A percentile compares a stretch with the other conserved stretches of the same genome.
These are phyloP conservation scores for Huntiella savannae DNA, from an alignment of 2,329 filamentous ascomycete genomes.

Conservation along the genomic window DNA sequence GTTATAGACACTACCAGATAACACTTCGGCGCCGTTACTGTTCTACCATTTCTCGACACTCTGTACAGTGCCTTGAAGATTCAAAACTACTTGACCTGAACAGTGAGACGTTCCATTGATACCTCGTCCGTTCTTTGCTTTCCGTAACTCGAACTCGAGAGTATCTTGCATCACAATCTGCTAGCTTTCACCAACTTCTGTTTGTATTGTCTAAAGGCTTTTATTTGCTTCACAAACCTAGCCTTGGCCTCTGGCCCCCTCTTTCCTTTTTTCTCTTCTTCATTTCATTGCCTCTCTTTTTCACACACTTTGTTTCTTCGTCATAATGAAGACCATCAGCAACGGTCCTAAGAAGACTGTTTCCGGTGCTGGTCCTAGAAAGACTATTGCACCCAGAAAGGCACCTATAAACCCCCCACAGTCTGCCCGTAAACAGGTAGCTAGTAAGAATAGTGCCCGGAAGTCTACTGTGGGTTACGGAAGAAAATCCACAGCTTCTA, in stretches of 20 bases:
- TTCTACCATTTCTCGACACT: too few relatives aligned
- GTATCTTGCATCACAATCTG: too few relatives aligned
- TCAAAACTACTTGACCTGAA: background rate
- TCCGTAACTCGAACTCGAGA: too few relatives aligned
- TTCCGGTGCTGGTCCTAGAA: slow-evolving; percentile 3
- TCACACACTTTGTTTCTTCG: background rate
- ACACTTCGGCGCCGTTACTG: too few relatives aligned
- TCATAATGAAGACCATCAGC: slow-evolving; percentile 7
- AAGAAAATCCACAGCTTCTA: slow-evolving; percentile 3
- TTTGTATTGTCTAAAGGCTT: too few relatives aligned
- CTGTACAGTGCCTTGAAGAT: background rate
- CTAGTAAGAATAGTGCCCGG: slow-evolving; percentile 5
- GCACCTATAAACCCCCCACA: slow-evolving; percentile 1
- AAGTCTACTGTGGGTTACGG: slow-evolving; percentile 1
- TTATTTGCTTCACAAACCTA: too few relatives aligned
- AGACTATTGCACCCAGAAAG: slow-evolving; percentile 7
- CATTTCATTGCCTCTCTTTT: background rate
- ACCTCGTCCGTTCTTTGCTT: too few relatives aligned
- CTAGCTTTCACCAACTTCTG: too few relatives aligned
- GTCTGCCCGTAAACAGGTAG: slow-evolving; percentile 10
- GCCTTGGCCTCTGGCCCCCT: background rate
- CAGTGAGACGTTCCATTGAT: too few relatives aligned
- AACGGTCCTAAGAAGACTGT: slow-evolving; percentile 6
- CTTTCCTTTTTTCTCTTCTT: slow-evolving; percentile 1
- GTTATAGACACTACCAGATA: too few relatives aligned